Evolutionary conservation across 176 grass and related monocot species (phyloP).

Genomic region (Puccinellia tenuiflora): DNA sequence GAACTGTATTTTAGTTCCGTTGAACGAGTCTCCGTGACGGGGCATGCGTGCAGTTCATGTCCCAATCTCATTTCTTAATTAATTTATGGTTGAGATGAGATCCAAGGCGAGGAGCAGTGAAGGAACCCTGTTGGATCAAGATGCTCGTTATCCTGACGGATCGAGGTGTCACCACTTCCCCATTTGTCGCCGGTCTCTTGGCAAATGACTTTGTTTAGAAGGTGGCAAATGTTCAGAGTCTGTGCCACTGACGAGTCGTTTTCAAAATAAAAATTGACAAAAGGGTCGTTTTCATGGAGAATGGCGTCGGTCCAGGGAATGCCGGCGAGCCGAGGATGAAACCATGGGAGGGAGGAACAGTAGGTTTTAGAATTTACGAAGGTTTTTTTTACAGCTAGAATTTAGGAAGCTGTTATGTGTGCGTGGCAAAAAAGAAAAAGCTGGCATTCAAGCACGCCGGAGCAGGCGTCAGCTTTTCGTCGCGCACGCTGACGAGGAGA

Average conservation of each 20-base stretch:
- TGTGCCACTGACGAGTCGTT: not conserved
- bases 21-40: not conserved
- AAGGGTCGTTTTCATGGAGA: not conserved
- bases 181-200: slow-evolving; percentile 26
- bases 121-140: not conserved
- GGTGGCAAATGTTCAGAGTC: not conserved
- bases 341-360: slow-evolving; percentile 1
- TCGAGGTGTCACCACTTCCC: not conserved
- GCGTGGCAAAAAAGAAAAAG: not conserved
- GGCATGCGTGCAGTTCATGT: not conserved
- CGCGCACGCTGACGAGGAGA: slow-evolving; percentile 2
- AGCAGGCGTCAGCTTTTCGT: slow-evolving; percentile 12
- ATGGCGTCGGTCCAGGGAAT: not conserved
- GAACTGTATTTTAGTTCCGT: not conserved
- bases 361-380: not conserved
- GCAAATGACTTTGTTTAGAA: not conserved
- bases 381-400: not conserved
- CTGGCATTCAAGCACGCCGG: not conserved
- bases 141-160: slow-evolving; percentile 21
- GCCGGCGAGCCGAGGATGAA: not conserved
- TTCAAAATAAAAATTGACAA: not conserved
- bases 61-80: not conserved
- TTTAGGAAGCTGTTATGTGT: not conserved
- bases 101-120: not conserved
- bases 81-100: not conserved